Conservation (phyloP, 176 grass and related monocot species). For the Avena eriantha region DNA sequence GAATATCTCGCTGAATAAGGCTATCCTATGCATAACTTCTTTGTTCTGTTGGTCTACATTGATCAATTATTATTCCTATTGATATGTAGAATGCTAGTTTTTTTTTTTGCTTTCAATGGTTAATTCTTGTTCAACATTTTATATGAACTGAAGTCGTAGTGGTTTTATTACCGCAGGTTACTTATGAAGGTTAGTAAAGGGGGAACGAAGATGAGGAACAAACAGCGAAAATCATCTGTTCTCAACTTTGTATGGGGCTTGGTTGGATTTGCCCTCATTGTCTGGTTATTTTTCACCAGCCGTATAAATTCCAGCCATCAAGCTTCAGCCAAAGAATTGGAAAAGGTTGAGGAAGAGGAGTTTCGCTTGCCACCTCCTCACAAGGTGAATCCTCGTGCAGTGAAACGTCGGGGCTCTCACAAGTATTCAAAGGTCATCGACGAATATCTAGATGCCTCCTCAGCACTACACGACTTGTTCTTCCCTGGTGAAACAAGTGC, state of each 20-base stretch:
- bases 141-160: constrained; percentile 5
- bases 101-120: not conserved
- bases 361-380: constrained; percentile 67
- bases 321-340: constrained; percentile 56
- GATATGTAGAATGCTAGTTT: not conserved
- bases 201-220: constrained; percentile 76
- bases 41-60: not conserved
- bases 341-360: constrained; percentile 70
- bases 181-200: constrained; percentile 64
- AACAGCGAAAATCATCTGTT: constrained; percentile 75
- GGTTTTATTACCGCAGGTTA: constrained; percentile 61
- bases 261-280: constrained; percentile 58
- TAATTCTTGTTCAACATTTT: constrained; percentile 15
- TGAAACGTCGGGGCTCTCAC: constrained; percentile 67
- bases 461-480: constrained; percentile 71
- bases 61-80: constrained; percentile 1
- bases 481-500: constrained; percentile 62
- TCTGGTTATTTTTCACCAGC: constrained; percentile 50
- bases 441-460: constrained; percentile 51
- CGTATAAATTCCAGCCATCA: constrained; percentile 42
- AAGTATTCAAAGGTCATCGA: constrained; percentile 44
- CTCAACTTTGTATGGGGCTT: constrained; percentile 69
- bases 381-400: constrained; percentile 62
- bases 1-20: not conserved
- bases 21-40: not conserved